Percentiles rank a stretch among this genome's conserved stretches.
Evolutionary conservation across 345 rosid species (phyloP).

Genomic region (Raphanus sativus): DNA sequence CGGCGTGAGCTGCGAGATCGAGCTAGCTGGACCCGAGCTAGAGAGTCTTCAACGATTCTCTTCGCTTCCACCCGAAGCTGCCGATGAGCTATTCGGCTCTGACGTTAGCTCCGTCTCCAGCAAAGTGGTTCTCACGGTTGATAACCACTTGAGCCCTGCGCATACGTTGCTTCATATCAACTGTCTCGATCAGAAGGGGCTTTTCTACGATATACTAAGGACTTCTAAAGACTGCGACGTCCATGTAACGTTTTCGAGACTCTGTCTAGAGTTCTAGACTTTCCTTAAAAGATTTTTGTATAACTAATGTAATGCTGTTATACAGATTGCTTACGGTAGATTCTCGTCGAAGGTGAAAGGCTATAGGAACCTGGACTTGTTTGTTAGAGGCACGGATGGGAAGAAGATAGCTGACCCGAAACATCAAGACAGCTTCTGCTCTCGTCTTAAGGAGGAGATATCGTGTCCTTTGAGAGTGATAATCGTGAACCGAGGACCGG

Average conservation of each 20-base stretch:
- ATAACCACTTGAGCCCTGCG: slow-evolving; percentile 67
- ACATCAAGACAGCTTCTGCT: slow-evolving; percentile 48
- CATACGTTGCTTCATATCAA: slow-evolving; percentile 70
- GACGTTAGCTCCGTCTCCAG: slow-evolving; percentile 41
- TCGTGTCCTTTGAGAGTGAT: slow-evolving; percentile 59
- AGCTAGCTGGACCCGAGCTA: slow-evolving; percentile 61
- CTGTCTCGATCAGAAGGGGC: slow-evolving; percentile 72
- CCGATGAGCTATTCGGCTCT: slow-evolving; percentile 51
- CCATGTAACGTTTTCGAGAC: slow-evolving; percentile 45
- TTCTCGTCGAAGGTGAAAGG: slow-evolving; percentile 50
- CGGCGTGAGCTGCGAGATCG: slow-evolving; percentile 70
- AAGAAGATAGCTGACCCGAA: slow-evolving; percentile 60
- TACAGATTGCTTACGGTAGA: slow-evolving; percentile 68
- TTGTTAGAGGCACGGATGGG: slow-evolving; percentile 63
- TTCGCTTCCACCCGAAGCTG: slow-evolving; percentile 53
- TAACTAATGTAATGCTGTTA: slow-evolving; percentile 2
- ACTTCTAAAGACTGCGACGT: slow-evolving; percentile 73
- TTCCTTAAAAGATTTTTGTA: not conserved
- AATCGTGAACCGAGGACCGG: slow-evolving; percentile 67
- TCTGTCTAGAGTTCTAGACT: not conserved
- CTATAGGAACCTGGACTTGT: slow-evolving; percentile 55
- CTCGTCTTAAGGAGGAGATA: slow-evolving; percentile 60
- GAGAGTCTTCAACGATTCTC: slow-evolving; percentile 48
- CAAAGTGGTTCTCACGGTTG: slow-evolving; percentile 50
- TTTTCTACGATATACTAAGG: slow-evolving; percentile 68